Percentiles rank a stretch among this genome's conserved stretches.
Conservation (phyloP, 2,329 filamentous ascomycete species). For the Cryphonectria carpinicola region DNA sequence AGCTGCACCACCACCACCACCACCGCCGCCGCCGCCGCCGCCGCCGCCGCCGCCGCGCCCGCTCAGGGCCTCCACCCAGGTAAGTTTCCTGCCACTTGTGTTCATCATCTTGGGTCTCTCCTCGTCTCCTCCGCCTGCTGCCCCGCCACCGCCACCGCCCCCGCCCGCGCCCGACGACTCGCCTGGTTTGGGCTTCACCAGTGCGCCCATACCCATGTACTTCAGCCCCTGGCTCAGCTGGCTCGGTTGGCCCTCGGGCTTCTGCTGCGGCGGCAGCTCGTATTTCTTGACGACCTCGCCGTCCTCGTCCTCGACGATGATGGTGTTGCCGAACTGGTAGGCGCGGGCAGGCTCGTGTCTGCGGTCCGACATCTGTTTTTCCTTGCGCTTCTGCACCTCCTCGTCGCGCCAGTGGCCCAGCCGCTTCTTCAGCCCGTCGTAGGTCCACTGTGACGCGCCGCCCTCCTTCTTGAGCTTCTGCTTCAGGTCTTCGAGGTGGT, state of each 20-base stretch:
- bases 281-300: constrained; percentile 87
- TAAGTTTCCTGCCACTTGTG: constrained; percentile 7
- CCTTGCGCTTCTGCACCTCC: constrained; percentile 66
- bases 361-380: constrained; percentile 58
- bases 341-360: constrained; percentile 75
- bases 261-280: constrained; percentile 65
- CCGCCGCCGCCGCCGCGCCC: neutral
- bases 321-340: constrained; percentile 84
- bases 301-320: constrained; percentile 86
- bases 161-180: constrained; percentile 8
- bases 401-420: constrained; percentile 58
- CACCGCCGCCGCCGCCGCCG: no score
- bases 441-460: constrained; percentile 45
- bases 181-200: constrained; percentile 43
- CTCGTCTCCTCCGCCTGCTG: constrained; percentile 34
- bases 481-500: constrained; percentile 35
- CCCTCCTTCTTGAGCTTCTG: constrained; percentile 41
- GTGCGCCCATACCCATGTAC: constrained; percentile 56
- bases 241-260: constrained; percentile 45
- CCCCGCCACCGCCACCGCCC: neutral
- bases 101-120: constrained; percentile 7
- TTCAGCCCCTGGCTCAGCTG: constrained; percentile 52
- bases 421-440: constrained; percentile 52
- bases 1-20: constrained; percentile 28
- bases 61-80: constrained; percentile 18